Evolutionary conservation across 768 basidiomycete species (phyloP).

Genomic region (Pholiota conissans): DNA sequence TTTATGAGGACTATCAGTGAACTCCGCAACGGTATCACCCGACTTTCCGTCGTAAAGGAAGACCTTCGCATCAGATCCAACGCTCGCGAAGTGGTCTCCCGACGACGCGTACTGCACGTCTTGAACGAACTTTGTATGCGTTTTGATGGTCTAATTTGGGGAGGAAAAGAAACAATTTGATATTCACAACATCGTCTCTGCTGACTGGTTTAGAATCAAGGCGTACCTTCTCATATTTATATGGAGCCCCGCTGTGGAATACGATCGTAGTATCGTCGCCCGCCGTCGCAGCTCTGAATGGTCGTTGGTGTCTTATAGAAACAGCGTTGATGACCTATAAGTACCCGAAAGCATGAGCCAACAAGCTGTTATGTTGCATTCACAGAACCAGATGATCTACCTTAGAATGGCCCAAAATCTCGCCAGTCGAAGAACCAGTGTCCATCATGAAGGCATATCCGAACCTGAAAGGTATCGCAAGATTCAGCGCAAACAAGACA

Average conservation of each 20-base stretch:
- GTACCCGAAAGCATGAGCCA: background rate
- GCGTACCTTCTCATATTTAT: conserved; percentile 87
- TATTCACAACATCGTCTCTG: too few species aligned
- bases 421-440: conserved; percentile 81
- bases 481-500: background rate
- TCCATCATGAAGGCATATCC: conserved; percentile 85
- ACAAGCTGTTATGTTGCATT: too few species aligned
- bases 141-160: conserved; percentile 80
- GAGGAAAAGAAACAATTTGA: too few species aligned
- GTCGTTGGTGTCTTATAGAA: conserved; percentile 83
- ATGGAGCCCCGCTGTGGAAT: conserved; percentile 86
- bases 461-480: conserved; percentile 58
- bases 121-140: conserved; percentile 91
- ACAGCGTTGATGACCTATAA: conserved; percentile 86
- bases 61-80: conserved; percentile 84
- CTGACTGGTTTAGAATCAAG: too few species aligned
- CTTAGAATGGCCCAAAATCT: conserved; percentile 90
- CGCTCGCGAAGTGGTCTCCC: conserved; percentile 84
- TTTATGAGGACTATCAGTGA: conserved; percentile 68
- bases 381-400: conserved; percentile 30
- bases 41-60: conserved; percentile 91
- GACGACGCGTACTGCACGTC: conserved; percentile 82
- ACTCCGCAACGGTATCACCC: conserved; percentile 73
- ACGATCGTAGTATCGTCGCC: conserved; percentile 81
- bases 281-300: conserved; percentile 88